Conservation (phyloP, 2,329 filamentous ascomycete genomes). For the Didymosphaeria variabile region DNA sequence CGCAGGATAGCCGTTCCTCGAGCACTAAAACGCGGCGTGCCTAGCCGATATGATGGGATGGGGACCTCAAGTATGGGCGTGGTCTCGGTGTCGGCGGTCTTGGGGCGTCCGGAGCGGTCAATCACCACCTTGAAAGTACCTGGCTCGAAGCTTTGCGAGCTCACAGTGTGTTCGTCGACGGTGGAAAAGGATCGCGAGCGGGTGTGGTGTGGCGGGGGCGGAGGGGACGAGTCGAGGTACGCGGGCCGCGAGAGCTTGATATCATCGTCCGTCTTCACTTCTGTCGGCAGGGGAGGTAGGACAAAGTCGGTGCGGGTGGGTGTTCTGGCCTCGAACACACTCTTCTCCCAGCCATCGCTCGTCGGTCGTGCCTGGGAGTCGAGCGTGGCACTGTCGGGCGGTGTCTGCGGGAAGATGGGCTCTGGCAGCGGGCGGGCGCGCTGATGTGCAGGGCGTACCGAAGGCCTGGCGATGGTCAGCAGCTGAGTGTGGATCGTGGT, state of each 20-base stretch:
- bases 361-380: slow-evolving; percentile 38
- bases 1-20: slow-evolving; percentile 80
- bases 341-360: slow-evolving; percentile 50
- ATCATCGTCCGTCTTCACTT: slow-evolving; percentile 31
- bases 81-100: slow-evolving; percentile 66
- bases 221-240: slow-evolving; percentile 27
- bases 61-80: slow-evolving; percentile 72
- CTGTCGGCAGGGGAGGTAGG: slow-evolving; percentile 30
- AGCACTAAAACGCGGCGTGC: slow-evolving; percentile 80
- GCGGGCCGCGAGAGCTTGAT: slow-evolving; percentile 25
- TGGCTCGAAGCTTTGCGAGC: slow-evolving; percentile 63
- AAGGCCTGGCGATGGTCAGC: slow-evolving; percentile 43
- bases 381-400: slow-evolving; percentile 47
- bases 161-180: slow-evolving; percentile 67
- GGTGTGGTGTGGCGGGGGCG: slow-evolving; percentile 35
- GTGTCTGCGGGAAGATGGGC: slow-evolving; percentile 50
- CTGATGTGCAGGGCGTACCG: slow-evolving; percentile 47
- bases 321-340: slow-evolving; percentile 45
- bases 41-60: slow-evolving; percentile 86
- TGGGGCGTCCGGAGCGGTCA: slow-evolving; percentile 73
- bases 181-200: slow-evolving; percentile 82
- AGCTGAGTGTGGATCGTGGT: neutral
- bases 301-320: slow-evolving; percentile 38
- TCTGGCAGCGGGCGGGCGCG: slow-evolving; percentile 44
- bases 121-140: slow-evolving; percentile 84